phyloP scores from a whole-genome alignment of 2,329 filamentous ascomycete genomes.

The Nemania diffusa region DNA sequence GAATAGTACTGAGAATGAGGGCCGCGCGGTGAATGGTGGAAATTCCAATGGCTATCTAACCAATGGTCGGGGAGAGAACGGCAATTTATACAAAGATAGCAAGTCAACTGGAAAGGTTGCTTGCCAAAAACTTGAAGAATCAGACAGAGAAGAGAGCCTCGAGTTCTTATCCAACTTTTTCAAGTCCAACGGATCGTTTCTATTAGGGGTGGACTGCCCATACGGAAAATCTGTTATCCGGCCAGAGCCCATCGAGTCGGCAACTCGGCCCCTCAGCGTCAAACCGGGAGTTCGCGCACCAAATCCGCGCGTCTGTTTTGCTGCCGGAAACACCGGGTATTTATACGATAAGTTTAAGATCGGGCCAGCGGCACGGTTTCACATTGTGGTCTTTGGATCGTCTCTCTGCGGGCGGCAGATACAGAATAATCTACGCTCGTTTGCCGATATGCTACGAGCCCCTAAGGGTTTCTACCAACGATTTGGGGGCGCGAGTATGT shows the following conservation, averaged over 20 bases:
- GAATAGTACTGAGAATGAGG: background rate
- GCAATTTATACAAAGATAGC: background rate
- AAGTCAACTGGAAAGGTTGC: background rate
- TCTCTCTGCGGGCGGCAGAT: conserved; percentile 37
- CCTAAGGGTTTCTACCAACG: conserved; percentile 43
- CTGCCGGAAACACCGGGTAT: conserved; percentile 42
- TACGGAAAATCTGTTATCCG: conserved; percentile 36
- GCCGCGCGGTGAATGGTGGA: background rate
- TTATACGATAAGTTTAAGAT: conserved; percentile 48
- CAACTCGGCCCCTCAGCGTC: conserved; percentile 30
- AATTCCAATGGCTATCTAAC: background rate
- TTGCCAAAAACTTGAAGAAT: conserved; percentile 1
- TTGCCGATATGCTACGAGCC: conserved; percentile 31
- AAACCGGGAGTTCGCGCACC: conserved; percentile 48
- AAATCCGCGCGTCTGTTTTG: conserved; percentile 47
- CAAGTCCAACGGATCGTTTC: conserved; percentile 43
- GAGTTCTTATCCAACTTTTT: conserved; percentile 45
- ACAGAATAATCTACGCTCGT: conserved; percentile 27
- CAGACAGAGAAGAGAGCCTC: conserved; percentile 27
- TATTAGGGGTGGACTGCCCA: conserved; percentile 45
- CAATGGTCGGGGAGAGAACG: background rate
- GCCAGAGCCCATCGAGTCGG: background rate
- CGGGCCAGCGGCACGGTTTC: conserved; percentile 42
- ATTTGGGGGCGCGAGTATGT: conserved; percentile 43
- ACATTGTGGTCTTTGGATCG: conserved; percentile 48